A percentile compares a stretch with the other conserved stretches of the same genome.
Conservation (phyloP, 164 flowering plant genomes). For the Tetrastigma voinierianum region DNA sequence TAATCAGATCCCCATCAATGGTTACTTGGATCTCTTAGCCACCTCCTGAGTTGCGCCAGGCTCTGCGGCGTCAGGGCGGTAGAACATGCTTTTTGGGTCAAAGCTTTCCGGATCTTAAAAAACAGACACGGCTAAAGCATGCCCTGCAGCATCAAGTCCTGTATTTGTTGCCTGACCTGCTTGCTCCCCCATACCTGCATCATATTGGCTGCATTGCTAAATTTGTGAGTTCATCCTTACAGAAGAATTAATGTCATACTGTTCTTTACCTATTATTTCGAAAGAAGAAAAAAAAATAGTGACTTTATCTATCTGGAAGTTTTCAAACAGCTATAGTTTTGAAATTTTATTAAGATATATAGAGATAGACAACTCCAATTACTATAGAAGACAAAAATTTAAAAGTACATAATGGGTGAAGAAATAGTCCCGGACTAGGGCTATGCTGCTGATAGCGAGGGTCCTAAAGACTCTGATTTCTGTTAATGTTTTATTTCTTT, state of each 20-base stretch:
- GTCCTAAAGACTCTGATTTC: slow-evolving; percentile 18
- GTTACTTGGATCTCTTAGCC: slow-evolving; percentile 21
- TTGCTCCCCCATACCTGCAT: slow-evolving; percentile 76
- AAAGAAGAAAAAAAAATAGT: no score
- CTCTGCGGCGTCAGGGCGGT: slow-evolving; percentile 41
- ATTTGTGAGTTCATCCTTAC: slow-evolving; percentile 19
- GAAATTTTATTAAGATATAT: not conserved
- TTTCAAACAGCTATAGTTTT: not conserved
- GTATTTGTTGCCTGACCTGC: slow-evolving; percentile 72
- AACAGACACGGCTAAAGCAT: slow-evolving; percentile 87
- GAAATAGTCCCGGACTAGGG: no score
- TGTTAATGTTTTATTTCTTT: not conserved
- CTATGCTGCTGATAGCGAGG: no score
- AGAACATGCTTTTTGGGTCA: slow-evolving; percentile 79
- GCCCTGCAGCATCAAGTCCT: slow-evolving; percentile 83
- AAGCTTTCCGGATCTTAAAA: slow-evolving; percentile 78
- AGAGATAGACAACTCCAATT: not conserved
- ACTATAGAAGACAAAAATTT: not conserved
- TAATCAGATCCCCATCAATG: not conserved
- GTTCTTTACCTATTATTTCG: slow-evolving; percentile 5
- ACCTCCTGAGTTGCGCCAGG: slow-evolving; percentile 22
- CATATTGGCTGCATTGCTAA: slow-evolving; percentile 15
- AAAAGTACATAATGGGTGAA: no score
- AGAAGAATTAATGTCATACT: slow-evolving; percentile 26
- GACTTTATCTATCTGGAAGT: not conserved